These are phyloP conservation scores for Favolaschia claudopus DNA, from an alignment of 768 basidiomycete genomes.

Conservation along the genomic window DNA sequence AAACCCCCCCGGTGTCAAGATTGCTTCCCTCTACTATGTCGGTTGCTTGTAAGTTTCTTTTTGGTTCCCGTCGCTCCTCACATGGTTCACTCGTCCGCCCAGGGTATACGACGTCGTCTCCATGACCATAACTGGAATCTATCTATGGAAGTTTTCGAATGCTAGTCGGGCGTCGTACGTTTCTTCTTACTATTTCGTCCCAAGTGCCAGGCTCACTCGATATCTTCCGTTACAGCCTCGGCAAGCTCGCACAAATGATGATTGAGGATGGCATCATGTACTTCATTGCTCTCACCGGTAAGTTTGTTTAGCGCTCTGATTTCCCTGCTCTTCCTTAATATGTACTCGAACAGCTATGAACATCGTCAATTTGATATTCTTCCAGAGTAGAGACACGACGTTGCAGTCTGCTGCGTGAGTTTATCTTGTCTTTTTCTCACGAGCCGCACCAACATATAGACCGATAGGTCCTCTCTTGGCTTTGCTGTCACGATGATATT, in stretches of 20 bases:
- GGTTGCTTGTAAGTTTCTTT: constrained; percentile 11
- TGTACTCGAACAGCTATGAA: constrained; percentile 12
- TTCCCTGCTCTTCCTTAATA: neutral
- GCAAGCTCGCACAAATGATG: constrained; percentile 8
- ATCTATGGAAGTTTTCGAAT: constrained; percentile 19
- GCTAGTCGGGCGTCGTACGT: neutral
- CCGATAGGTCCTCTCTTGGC: neutral
- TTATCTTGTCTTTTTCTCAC: neutral
- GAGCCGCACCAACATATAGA: neutral
- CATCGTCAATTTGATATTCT: constrained; percentile 19
- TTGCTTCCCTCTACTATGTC: constrained; percentile 18
- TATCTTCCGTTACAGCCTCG: neutral
- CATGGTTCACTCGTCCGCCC: neutral
- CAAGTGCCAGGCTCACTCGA: neutral
- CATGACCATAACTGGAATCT: constrained; percentile 3
- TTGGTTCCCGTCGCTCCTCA: neutral
- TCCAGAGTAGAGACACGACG: neutral
- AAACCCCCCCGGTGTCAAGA: neutral
- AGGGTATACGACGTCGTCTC: constrained; percentile 14
- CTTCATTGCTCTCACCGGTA: constrained; percentile 17
- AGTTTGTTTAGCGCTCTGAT: too few species aligned
- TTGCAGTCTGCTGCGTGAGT: constrained; percentile 16
- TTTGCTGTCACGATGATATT: constrained; percentile 14
- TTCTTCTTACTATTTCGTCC: neutral
- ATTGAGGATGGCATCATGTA: constrained; percentile 15